phyloP scores from a whole-genome alignment of 2,329 filamentous ascomycete genomes.

The Fonsecaea pedrosoi region DNA sequence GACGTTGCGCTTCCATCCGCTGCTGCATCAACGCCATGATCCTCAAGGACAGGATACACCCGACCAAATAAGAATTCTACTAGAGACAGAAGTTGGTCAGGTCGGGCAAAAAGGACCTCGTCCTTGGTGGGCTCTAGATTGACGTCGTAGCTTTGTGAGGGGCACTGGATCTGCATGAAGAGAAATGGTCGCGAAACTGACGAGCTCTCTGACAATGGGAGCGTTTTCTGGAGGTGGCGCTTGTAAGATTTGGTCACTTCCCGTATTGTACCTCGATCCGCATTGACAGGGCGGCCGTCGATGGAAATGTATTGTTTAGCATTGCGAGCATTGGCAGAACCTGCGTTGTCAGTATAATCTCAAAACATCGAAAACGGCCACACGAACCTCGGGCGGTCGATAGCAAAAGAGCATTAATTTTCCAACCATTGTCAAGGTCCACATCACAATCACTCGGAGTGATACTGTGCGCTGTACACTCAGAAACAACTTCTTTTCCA shows the following conservation, averaged over 20 bases:
- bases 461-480: slow-evolving; percentile 50
- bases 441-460: slow-evolving; percentile 42
- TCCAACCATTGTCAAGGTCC: slow-evolving; percentile 45
- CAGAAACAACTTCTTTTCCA: slow-evolving; percentile 60
- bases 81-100: slow-evolving; percentile 50
- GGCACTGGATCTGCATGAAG: slow-evolving; percentile 62
- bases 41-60: slow-evolving; percentile 40
- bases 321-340: slow-evolving; percentile 46
- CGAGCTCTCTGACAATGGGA: slow-evolving; percentile 33
- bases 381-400: slow-evolving; percentile 35
- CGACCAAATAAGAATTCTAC: slow-evolving; percentile 55
- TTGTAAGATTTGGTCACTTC: slow-evolving; percentile 61
- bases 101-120: slow-evolving; percentile 63
- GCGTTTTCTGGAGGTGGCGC: slow-evolving; percentile 50
- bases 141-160: slow-evolving; percentile 62
- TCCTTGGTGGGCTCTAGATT: slow-evolving; percentile 71
- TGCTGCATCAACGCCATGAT: background rate
- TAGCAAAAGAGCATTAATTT: slow-evolving; percentile 59
- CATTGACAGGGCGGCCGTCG: slow-evolving; percentile 63
- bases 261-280: slow-evolving; percentile 58
- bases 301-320: slow-evolving; percentile 61
- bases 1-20: background rate
- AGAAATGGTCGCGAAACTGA: slow-evolving; percentile 61
- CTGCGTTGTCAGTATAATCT: slow-evolving; percentile 43
- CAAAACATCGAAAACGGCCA: background rate